Base-by-base conservation (phyloP, 31 red algal species). In the Asparagopsis taxiformis region DNA sequence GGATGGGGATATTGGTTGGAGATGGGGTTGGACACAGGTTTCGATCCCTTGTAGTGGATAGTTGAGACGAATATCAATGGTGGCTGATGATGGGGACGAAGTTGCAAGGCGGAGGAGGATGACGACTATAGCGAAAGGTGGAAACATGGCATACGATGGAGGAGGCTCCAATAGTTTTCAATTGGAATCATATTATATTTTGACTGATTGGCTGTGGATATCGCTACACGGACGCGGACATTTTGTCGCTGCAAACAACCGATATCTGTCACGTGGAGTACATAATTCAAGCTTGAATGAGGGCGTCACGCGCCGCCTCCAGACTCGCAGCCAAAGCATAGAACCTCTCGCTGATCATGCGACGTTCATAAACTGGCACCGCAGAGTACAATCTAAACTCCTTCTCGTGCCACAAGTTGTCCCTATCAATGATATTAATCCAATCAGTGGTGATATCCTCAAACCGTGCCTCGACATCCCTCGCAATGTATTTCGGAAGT, bases 301-400 rank as follows among this genome's bases (percentile, higher is more conserved):
- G 41, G 8, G 6, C 41, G 13, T 64, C 36, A n/a, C 52, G 44
- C 1, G 74, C 74, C 19, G 30, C 57, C 5, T 37, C 44, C 8
- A 81, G 36, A 21, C 50, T 34, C 13, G 33, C 53, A 34, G 43
- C 77, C 6, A 62, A 6, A 2, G 36, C 57, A 28, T 84, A 84
- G 54, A 80, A 89, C 13, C 22, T 31, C 0, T 73, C 63, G 16
- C 54, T 61, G 48, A 89, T 89, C 31, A 23, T 0, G 5, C 46
- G 41, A 3, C 84, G 79, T 49, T 89, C 74, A n/a, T 55, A 67
- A 36, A 75, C 46, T 0, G 84, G 49, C 13, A 69, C 62, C 9
- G 60, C 35, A 13, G 75, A 77, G 23, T 72, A 89, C 17, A 13
- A 32, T 13, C 22, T 57, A 21, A 79, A 79, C 25, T 71, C 39